A percentile compares a stretch with the other conserved stretches of the same genome.
Evolutionary conservation across 2,329 filamentous ascomycete species (phyloP).

Genomic region (Trichothecium roseum): DNA sequence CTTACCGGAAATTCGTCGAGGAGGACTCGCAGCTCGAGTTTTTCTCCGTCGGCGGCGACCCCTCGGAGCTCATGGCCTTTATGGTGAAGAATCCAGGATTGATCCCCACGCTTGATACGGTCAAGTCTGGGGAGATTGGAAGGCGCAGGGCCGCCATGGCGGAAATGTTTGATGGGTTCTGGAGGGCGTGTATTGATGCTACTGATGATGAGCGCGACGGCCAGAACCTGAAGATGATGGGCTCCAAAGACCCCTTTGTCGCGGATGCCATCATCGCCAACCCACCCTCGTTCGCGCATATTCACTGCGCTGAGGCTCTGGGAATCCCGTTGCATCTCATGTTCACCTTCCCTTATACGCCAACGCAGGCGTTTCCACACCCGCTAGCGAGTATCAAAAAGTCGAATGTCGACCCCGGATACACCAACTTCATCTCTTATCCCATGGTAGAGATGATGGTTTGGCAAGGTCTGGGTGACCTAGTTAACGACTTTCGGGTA

Average conservation of each 20-base stretch:
- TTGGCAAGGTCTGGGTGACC: slow-evolving; percentile 78
- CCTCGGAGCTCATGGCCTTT: slow-evolving; percentile 74
- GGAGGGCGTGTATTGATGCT: slow-evolving; percentile 65
- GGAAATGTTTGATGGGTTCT: slow-evolving; percentile 76
- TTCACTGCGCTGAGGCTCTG: slow-evolving; percentile 70
- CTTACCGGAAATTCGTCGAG: slow-evolving; percentile 66
- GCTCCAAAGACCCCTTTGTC: slow-evolving; percentile 48
- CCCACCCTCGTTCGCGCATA: slow-evolving; percentile 66
- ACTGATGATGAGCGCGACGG: slow-evolving; percentile 54
- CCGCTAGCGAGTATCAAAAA: slow-evolving; percentile 67
- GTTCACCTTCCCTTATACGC: slow-evolving; percentile 80
- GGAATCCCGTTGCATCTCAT: slow-evolving; percentile 74
- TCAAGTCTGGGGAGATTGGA: slow-evolving; percentile 64
- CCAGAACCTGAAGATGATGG: slow-evolving; percentile 55
- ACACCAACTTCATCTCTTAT: slow-evolving; percentile 74
- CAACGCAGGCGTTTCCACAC: slow-evolving; percentile 66
- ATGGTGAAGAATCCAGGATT: slow-evolving; percentile 80
- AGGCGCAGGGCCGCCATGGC: slow-evolving; percentile 59
- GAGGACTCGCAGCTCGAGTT: slow-evolving; percentile 66
- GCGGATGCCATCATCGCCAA: slow-evolving; percentile 81
- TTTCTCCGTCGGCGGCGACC: slow-evolving; percentile 70
- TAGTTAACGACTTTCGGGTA: slow-evolving; percentile 65
- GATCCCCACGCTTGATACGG: slow-evolving; percentile 62
- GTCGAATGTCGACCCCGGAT: slow-evolving; percentile 59
- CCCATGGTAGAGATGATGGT: slow-evolving; percentile 77